Evolutionary conservation across 2,329 filamentous ascomycete species (phyloP), one percentile per base, ranked within the genome.

Genomic region (Fusarium udum): DNA sequence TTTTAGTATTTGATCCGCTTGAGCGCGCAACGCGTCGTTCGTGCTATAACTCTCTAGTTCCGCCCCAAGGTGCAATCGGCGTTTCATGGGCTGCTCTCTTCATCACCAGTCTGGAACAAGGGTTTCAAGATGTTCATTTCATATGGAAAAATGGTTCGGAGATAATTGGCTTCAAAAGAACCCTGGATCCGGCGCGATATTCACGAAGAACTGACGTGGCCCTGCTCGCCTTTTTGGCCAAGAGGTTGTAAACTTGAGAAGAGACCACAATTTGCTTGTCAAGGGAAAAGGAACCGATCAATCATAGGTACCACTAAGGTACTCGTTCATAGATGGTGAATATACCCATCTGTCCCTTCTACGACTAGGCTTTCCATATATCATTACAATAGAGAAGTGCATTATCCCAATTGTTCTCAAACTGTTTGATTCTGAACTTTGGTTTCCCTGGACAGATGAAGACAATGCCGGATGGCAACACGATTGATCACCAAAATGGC

Each of bases 71-170:
- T 20, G 61, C 56, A 28, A 71, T 71, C 16, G 65, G 53, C 10
- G 65, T 63, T 11, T 71, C 68, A 16, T 71, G 67, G 67, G 42
- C 61, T 11, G 67, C 67, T 16, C 51, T 71, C 13, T 64, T 61
- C 10, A 18, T 71, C 8, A 67, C 67, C 22, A 55, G 32, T 14
- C 22, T 71, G 26, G 31, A 40, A 12, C 31, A 71, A 13, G 49
- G 45, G 3, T 13, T 71, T 4, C 31, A 61, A 55, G 18, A 53
- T 11, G 61, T 28, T 4, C 39, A 70, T 13, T 71, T 66, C 7
- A 56, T 62, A 16, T 56, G 66, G 20, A 51, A 66, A 71, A 71
- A 71, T 32, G 67, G 67, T 20, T 61, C 67, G 14, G 61, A 71
- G 13, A 46, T 67, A 3, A 31, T 70, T 13, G 61, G 61, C 16